These are phyloP conservation scores for Linaria vulgaris DNA, from an alignment of 257 asterid genomes.

Conservation along the genomic window DNA sequence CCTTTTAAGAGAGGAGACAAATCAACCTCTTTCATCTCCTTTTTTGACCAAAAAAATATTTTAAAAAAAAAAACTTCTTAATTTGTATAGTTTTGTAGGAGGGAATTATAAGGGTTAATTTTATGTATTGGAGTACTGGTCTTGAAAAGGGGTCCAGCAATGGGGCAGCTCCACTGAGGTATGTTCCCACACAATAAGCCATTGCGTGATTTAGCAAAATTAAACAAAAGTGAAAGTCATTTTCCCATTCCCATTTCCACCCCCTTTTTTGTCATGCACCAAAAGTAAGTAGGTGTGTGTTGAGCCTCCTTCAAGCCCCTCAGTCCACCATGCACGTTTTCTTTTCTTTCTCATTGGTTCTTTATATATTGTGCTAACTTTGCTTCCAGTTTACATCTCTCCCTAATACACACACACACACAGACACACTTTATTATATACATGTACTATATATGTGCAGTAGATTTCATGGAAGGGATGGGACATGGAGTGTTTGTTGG, in stretches of 20 bases:
- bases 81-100: too few relatives aligned
- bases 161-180: constrained; percentile 56
- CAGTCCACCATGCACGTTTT: constrained; percentile 30
- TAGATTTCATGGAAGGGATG: constrained; percentile 24
- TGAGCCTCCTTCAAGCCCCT: constrained; percentile 47
- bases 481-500: constrained; percentile 26
- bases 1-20: too few relatives aligned
- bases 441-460: neutral
- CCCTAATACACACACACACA: constrained; percentile 6
- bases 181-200: constrained; percentile 39
- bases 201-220: constrained; percentile 64
- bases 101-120: too few relatives aligned
- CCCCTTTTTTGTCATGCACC: constrained; percentile 55
- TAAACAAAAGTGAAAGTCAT: constrained; percentile 40
- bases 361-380: constrained; percentile 33
- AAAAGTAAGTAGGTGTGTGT: constrained; percentile 35
- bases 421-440: neutral
- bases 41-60: too few relatives aligned
- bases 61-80: too few relatives aligned
- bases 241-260: constrained; percentile 30
- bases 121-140: constrained; percentile 15
- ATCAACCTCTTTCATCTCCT: too few relatives aligned
- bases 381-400: constrained; percentile 68
- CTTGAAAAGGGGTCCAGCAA: constrained; percentile 24
- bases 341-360: constrained; percentile 26